phyloP scores from a whole-genome alignment of 169 alveolate species.

The Eimeria brunetti region DNA sequence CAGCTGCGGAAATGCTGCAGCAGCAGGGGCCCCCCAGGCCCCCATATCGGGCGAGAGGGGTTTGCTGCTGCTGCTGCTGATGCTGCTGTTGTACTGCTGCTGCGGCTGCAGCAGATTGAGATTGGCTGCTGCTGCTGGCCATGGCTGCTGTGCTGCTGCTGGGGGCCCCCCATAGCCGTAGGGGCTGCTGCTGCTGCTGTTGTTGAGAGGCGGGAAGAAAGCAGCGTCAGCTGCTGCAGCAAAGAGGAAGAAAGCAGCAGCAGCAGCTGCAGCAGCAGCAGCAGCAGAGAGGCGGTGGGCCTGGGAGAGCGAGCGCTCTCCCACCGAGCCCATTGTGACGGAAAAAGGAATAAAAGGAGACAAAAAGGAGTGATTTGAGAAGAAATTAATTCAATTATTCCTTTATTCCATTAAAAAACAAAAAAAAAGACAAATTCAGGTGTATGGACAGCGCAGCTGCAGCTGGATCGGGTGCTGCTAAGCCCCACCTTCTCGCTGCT shows the following conservation, averaged over 20 bases:
- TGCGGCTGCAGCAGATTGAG: neutral
- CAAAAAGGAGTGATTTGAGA: no score
- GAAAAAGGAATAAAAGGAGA: neutral
- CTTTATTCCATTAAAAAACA: no score
- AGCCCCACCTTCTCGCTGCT: neutral
- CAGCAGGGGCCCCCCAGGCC: neutral
- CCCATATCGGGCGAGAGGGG: no score
- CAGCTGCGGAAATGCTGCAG: neutral
- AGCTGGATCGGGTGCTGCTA: neutral
- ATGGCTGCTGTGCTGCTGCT: neutral
- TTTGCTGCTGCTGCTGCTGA: neutral
- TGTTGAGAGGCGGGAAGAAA: neutral
- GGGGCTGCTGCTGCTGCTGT: neutral
- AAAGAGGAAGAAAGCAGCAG: neutral
- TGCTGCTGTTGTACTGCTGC: neutral
- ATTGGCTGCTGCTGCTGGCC: neutral
- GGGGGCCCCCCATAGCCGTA: neutral
- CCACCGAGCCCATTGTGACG: slow-evolving; percentile 6
- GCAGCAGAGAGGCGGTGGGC: neutral
- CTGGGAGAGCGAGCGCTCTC: slow-evolving; percentile 51
- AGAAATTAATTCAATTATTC: no score
- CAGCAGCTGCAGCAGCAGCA: neutral
- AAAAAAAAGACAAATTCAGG: neutral
- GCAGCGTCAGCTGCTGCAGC: neutral
- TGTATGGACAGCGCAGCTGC: neutral